phyloP scores from a whole-genome alignment of 139 green algal species.

The Coccomyxa sp. region DNA sequence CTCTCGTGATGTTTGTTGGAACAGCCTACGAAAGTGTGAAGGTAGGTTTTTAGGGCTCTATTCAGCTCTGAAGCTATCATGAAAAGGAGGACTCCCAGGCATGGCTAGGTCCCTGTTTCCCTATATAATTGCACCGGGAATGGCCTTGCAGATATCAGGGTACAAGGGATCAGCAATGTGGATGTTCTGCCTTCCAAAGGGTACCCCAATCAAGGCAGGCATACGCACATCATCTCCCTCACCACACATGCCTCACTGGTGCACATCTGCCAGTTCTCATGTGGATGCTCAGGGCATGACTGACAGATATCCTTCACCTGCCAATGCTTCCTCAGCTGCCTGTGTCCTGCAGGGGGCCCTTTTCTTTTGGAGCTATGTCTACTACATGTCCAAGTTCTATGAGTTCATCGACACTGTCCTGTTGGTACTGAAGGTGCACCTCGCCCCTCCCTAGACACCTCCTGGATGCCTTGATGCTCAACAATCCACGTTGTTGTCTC shows the following conservation, averaged over 20 bases:
- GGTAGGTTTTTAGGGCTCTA: not conserved
- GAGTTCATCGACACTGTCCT: slow-evolving; percentile 54
- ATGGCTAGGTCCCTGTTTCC: not conserved
- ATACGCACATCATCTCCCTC: not conserved
- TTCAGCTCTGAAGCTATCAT: not conserved
- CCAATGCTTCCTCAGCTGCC: not conserved
- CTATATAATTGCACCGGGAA: not conserved
- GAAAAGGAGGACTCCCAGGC: not conserved
- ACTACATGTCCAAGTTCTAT: slow-evolving; percentile 56
- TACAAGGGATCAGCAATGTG: not conserved
- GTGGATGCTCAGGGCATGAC: not conserved
- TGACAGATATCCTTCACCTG: not conserved
- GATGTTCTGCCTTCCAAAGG: slow-evolving; percentile 33
- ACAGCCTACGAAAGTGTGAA: not conserved
- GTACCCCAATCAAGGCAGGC: slow-evolving; percentile 1
- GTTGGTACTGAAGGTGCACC: slow-evolving; percentile 32
- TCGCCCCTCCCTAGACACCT: not conserved
- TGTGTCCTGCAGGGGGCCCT: slow-evolving; percentile 12
- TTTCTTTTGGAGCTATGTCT: slow-evolving; percentile 46
- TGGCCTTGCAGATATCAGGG: not conserved
- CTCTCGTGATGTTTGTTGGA: slow-evolving; percentile 28
- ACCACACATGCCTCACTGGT: not conserved
- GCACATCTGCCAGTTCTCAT: not conserved
- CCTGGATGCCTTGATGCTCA: not conserved
- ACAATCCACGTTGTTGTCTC: not conserved